Base-by-base conservation (phyloP, 2,329 filamentous ascomycete genomes). In the Colletotrichum phormii region DNA sequence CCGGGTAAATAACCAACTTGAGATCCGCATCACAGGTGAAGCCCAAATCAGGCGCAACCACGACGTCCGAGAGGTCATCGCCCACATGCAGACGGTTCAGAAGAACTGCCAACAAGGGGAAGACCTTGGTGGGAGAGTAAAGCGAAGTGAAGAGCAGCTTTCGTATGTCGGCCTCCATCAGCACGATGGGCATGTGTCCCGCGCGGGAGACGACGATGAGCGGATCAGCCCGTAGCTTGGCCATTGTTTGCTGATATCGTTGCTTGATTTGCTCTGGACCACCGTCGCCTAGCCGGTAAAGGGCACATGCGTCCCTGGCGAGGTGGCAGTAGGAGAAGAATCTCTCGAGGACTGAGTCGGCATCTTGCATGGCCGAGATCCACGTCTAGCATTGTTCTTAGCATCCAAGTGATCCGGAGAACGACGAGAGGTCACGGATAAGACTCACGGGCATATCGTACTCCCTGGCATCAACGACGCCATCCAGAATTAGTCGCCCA, bases 311-410 rank as follows among this genome's bases (percentile, higher is more conserved):
- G 6, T 77, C 63, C 2, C 83, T 83, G 12, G 84, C 86, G 24
- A 83, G 80, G 66, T 82, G 84, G 76, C 89, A 90, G 54, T 82
- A 83, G 58, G 80, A 77, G 73, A 85, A 88, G 76, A 90, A 88
- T 49, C 76, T 80, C 2, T 80, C 79, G 69, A 86, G 82, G 18
- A 85, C 81, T 62, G 84, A 79, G 67, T 90, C 87, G 42, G 85
- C 81, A 72, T 89, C 85, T 54, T 79, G 75, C 9, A 86, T 76
- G 49, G 82, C 83, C 13, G 81, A 81, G 5, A 75, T 79, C 82
- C 82, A 85, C 55, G 58, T 49, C 73, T 75, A 15, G 26, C 13
- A 6, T 2, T 37, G 1, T 33, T 26, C 15, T 71, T n/a, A 73
- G 49, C 12, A 60, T 58, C 8, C 31, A 37, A 29, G 9, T 18